Evolutionary conservation across 495 filamentous ascomycete species (phyloP).

Genomic region (Rusavskia elegans): DNA sequence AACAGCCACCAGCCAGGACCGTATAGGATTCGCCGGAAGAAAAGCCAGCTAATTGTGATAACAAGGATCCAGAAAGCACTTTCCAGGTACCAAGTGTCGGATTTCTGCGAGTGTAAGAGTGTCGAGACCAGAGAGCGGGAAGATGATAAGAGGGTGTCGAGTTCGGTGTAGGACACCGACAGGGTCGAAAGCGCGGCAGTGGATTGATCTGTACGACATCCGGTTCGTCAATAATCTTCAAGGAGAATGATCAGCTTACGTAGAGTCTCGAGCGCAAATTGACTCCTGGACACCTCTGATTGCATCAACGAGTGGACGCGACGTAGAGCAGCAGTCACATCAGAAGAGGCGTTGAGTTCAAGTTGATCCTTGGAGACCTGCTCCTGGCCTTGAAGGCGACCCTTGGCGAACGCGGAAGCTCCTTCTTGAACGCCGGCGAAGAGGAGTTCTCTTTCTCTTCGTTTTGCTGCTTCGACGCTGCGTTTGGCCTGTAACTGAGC

Average conservation of each 20-base stretch:
- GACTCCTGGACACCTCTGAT: constrained; percentile 62
- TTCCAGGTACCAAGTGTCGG: constrained; percentile 91
- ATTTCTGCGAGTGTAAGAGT: constrained; percentile 74
- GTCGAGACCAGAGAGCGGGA: constrained; percentile 62
- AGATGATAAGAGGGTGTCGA: constrained; percentile 59
- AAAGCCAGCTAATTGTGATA: constrained; percentile 63
- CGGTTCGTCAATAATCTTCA: constrained; percentile 6
- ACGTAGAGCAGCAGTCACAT: constrained; percentile 72
- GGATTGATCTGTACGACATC: constrained; percentile 35
- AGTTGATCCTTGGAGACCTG: constrained; percentile 50
- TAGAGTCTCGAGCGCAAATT: constrained; percentile 78
- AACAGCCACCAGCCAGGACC: constrained; percentile 82
- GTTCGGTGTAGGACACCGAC: constrained; percentile 56
- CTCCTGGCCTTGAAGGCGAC: constrained; percentile 22
- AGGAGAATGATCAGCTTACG: constrained; percentile 18
- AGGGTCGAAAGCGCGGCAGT: constrained; percentile 68
- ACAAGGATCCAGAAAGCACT: constrained; percentile 70
- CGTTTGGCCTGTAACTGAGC: constrained; percentile 73
- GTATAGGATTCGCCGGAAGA: constrained; percentile 72
- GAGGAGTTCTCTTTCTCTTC: constrained; percentile 61
- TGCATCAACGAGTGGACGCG: constrained; percentile 76
- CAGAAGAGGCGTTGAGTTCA: constrained; percentile 52
- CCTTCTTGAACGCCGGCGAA: constrained; percentile 41
- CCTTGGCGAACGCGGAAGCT: constrained; percentile 22
- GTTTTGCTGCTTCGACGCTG: constrained; percentile 53